Evolutionary conservation across 148 eudicot species (phyloP).

Genomic region (Fagopyrum tataricum): DNA sequence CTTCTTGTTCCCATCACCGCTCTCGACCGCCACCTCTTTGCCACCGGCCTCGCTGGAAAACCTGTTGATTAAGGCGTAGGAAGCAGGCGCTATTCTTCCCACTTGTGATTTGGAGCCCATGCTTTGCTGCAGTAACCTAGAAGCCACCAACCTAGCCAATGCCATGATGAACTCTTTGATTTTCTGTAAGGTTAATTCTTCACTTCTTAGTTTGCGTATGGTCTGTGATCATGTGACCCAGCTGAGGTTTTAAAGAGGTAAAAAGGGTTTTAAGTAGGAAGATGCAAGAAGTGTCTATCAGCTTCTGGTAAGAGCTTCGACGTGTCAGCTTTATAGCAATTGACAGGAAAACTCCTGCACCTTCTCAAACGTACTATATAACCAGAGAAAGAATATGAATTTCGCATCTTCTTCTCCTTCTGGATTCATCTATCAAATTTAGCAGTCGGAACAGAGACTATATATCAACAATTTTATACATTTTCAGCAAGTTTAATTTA

Average conservation of each 20-base stretch:
- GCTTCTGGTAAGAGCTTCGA: background rate
- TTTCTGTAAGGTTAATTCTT: background rate
- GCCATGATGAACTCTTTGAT: conserved; percentile 26
- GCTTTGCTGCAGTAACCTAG: conserved; percentile 42
- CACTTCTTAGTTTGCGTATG: background rate
- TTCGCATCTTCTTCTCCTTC: no score
- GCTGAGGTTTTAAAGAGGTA: background rate
- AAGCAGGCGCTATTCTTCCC: background rate
- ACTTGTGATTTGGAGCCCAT: background rate
- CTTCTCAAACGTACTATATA: background rate
- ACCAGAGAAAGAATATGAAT: no score
- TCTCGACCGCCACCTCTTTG: conserved; percentile 31
- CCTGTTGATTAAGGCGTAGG: conserved; percentile 21
- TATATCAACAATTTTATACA: no score
- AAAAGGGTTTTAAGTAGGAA: background rate
- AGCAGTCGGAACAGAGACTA: no score
- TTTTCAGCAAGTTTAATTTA: no score
- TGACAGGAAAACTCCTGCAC: background rate
- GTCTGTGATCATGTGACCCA: background rate
- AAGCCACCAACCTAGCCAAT: conserved; percentile 36
- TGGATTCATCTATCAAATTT: background rate
- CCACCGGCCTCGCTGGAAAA: conserved; percentile 19
- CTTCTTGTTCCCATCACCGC: conserved; percentile 19
- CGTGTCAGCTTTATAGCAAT: background rate
- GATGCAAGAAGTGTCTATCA: background rate